Conservation (phyloP, 768 basidiomycete genomes). For the Plicaturopsis crispa region DNA sequence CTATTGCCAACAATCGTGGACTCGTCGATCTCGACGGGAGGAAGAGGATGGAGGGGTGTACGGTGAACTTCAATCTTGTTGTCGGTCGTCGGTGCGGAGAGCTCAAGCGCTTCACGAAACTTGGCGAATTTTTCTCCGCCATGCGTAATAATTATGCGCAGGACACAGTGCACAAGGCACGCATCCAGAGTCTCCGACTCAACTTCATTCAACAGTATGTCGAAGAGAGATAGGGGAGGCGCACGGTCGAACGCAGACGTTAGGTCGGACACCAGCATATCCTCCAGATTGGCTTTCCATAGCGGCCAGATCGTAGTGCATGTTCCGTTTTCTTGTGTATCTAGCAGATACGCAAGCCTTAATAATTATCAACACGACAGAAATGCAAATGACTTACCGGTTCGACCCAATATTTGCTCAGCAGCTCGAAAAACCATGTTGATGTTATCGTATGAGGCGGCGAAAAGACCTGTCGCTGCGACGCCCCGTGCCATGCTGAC, state of each 20-base stretch:
- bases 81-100: constrained; percentile 11
- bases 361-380: background rate
- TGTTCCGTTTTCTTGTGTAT: constrained; percentile 29
- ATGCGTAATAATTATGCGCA: constrained; percentile 21
- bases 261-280: constrained; percentile 15
- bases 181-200: constrained; percentile 13
- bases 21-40: constrained; percentile 29
- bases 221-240: constrained; percentile 11
- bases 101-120: constrained; percentile 14
- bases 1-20: constrained; percentile 24
- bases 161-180: constrained; percentile 16
- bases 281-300: constrained; percentile 14
- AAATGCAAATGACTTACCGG: constrained; percentile 13
- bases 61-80: constrained; percentile 21
- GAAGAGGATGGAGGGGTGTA: constrained; percentile 20
- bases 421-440: constrained; percentile 21
- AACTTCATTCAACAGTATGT: constrained; percentile 16
- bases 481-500: constrained; percentile 9
- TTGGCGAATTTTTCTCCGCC: constrained; percentile 21
- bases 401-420: constrained; percentile 25
- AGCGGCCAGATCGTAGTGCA: constrained; percentile 25
- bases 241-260: constrained; percentile 11
- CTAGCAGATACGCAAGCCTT: constrained; percentile 5
- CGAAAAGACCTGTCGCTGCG: constrained; percentile 14
- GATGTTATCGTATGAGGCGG: constrained; percentile 28